Percentiles rank a stretch among this genome's conserved stretches.
Evolutionary conservation across 2,329 filamentous ascomycete genomes (phyloP).

Genomic region (Eutypa lata): DNA sequence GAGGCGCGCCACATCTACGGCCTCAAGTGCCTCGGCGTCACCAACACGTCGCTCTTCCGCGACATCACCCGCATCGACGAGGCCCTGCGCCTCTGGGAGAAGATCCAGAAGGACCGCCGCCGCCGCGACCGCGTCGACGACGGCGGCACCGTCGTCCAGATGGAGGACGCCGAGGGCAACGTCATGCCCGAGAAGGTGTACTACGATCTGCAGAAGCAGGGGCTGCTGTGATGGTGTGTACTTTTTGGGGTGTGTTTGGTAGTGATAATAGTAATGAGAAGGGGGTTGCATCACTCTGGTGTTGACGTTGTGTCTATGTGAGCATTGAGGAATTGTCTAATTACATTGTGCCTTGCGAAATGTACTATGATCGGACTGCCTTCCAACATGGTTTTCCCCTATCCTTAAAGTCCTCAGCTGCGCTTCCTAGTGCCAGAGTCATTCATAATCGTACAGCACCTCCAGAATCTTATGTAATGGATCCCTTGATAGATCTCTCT

Average conservation of each 20-base stretch:
- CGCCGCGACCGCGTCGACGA: conserved; percentile 73
- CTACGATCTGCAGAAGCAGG: conserved; percentile 89
- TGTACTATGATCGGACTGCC: no score
- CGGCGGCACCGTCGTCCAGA: conserved; percentile 86
- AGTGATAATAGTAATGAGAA: not conserved
- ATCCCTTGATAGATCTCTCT: not conserved
- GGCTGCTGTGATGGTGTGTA: conserved; percentile 58
- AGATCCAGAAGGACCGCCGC: conserved; percentile 83
- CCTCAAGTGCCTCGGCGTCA: conserved; percentile 89
- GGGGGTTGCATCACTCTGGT: not conserved
- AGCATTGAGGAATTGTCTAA: no score
- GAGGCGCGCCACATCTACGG: conserved; percentile 92
- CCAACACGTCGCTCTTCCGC: conserved; percentile 83
- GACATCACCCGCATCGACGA: conserved; percentile 94
- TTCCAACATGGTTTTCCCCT: no score
- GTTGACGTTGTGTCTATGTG: not conserved
- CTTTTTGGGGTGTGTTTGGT: conserved; percentile 2
- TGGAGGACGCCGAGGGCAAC: conserved; percentile 97
- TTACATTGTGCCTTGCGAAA: no score
- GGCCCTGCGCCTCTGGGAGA: conserved; percentile 85
- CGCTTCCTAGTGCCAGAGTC: no score
- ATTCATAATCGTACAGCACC: no score
- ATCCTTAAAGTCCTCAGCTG: no score
- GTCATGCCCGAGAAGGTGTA: conserved; percentile 99
- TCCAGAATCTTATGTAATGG: no score